A percentile compares a stretch with the other conserved stretches of the same genome.
These are phyloP conservation scores for Colletotrichum gloeosporioides DNA, from an alignment of 2,329 filamentous ascomycete genomes.

Conservation along the genomic window DNA sequence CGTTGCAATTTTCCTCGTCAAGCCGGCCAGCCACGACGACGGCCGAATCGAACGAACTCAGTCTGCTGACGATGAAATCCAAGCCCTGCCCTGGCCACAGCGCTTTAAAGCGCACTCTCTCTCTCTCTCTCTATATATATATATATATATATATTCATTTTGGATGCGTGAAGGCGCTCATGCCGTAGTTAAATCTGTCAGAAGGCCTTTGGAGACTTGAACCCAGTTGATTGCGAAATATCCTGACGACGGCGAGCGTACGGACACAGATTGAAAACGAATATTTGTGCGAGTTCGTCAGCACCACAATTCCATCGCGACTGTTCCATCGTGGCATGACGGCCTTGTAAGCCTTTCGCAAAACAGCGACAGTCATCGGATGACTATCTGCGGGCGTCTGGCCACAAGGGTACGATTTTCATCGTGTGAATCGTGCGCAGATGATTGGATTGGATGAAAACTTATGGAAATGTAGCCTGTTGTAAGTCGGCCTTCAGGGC, in stretches of 20 bases:
- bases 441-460: neutral
- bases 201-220: neutral
- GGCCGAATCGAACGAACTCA: too few species aligned
- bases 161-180: neutral
- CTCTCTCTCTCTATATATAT: neutral
- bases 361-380: too few species aligned
- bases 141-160: neutral
- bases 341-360: too few species aligned
- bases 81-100: too few species aligned
- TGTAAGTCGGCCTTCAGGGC: neutral
- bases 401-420: neutral
- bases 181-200: neutral
- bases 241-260: neutral
- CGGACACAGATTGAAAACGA: neutral
- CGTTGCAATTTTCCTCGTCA: too few species aligned
- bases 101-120: too few species aligned
- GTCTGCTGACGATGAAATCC: too few species aligned
- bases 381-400: neutral
- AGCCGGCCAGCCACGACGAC: too few species aligned
- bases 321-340: neutral
- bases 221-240: neutral
- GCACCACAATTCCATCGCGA: neutral
- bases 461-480: neutral
- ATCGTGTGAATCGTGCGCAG: neutral
- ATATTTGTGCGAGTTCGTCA: neutral